A percentile compares a stretch with the other conserved stretches of the same genome.
phyloP scores from a whole-genome alignment of 441 rosid genomes.

The Erodium trifolium region DNA sequence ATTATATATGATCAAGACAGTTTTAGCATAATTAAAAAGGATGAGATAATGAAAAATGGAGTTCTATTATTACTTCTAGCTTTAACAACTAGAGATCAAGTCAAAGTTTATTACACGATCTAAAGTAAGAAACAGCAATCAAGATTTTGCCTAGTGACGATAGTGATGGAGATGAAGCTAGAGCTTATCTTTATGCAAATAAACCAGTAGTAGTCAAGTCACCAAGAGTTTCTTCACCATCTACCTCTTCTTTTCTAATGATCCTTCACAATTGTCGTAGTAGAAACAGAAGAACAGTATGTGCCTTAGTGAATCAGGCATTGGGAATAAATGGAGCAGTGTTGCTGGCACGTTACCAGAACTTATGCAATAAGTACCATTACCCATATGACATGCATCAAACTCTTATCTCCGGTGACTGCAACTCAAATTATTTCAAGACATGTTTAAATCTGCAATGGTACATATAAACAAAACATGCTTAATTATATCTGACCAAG shows the following conservation, averaged over 20 bases:
- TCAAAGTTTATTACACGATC: neutral
- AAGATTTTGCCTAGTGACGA: neutral
- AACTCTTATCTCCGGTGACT: neutral
- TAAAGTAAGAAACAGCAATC: neutral
- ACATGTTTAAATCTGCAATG: neutral
- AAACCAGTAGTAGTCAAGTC: neutral
- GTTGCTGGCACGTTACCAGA: neutral
- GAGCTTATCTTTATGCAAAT: neutral
- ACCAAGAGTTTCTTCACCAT: neutral
- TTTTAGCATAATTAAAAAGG: too few species aligned
- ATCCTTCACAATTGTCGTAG: neutral
- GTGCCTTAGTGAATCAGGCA: neutral
- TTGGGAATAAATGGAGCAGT: neutral
- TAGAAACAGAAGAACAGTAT: too few species aligned
- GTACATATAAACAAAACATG: neutral
- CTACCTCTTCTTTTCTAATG: neutral
- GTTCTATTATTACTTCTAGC: neutral
- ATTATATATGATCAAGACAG: neutral
- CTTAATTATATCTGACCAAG: neutral
- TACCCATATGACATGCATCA: neutral
- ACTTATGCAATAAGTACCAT: neutral
- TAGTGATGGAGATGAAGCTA: neutral
- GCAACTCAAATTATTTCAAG: slow-evolving; percentile 1
- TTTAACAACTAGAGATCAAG: neutral
- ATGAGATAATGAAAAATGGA: neutral